Conservation (phyloP, 768 basidiomycete genomes). For the Lactarius psammicola region DNA sequence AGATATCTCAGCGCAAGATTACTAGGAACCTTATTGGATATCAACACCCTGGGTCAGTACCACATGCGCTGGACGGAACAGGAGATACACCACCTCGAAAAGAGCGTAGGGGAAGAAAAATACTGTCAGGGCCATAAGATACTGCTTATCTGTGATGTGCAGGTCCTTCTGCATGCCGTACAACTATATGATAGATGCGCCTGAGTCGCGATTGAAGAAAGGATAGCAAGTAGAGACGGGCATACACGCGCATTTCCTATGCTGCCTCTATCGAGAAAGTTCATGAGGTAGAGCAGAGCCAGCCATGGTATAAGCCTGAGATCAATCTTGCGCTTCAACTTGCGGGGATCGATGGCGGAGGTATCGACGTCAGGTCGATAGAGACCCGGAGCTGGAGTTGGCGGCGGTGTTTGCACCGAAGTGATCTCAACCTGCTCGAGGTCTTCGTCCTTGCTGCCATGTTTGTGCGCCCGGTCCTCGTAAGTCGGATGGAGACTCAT, state of each 20-base stretch:
- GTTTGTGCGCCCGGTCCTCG: neutral
- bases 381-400: conserved; percentile 31
- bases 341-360: conserved; percentile 52
- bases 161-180: conserved; percentile 58
- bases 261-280: conserved; percentile 60
- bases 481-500: neutral
- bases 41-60: neutral
- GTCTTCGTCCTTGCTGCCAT: neutral
- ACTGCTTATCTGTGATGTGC: conserved; percentile 60
- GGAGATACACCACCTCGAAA: conserved; percentile 53
- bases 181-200: conserved; percentile 40
- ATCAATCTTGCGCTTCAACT: conserved; percentile 59
- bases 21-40: conserved; percentile 50
- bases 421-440: neutral
- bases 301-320: conserved; percentile 73
- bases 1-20: conserved; percentile 59
- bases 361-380: conserved; percentile 55
- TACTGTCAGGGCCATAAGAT: conserved; percentile 64
- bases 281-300: conserved; percentile 68
- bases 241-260: conserved; percentile 74
- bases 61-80: conserved; percentile 8
- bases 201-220: neutral
- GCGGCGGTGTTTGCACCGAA: neutral
- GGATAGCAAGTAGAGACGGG: neutral
- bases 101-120: conserved; percentile 76